phyloP scores from a whole-genome alignment of 768 basidiomycete genomes.

The Phlebiopsis flavidoalba region DNA sequence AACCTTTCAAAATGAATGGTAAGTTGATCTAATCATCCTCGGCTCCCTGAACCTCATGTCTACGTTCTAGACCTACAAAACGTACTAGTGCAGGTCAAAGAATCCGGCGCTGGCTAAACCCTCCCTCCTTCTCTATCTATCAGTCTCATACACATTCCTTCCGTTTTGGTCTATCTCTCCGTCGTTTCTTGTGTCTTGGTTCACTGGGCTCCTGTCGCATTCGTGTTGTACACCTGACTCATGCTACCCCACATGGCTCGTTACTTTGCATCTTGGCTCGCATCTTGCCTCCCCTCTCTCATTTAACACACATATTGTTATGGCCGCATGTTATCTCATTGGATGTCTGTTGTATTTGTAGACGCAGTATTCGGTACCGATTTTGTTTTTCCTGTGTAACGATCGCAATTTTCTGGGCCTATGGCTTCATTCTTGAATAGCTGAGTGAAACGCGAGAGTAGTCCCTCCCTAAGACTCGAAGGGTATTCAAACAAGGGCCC shows the following conservation, averaged over 20 bases:
- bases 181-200: not conserved
- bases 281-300: not conserved
- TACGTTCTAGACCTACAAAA: slow-evolving; percentile 2
- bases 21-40: not conserved
- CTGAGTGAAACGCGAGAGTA: too few relatives aligned
- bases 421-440: too few relatives aligned
- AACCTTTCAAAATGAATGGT: slow-evolving; percentile 23
- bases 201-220: not conserved
- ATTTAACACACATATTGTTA: not conserved
- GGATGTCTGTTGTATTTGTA: not conserved
- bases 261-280: not conserved
- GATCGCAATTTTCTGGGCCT: too few relatives aligned
- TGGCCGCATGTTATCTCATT: not conserved
- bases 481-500: too few relatives aligned
- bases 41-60: not conserved
- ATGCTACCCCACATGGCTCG: not conserved
- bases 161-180: not conserved
- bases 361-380: not conserved
- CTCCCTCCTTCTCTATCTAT: not conserved
- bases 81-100: not conserved
- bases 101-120: not conserved
- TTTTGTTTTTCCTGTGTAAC: not conserved
- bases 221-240: too few relatives aligned
- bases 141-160: not conserved
- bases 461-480: too few relatives aligned